Conservation (phyloP, 2,329 filamentous ascomycete species). For the Hymenoscyphus occultus region DNA sequence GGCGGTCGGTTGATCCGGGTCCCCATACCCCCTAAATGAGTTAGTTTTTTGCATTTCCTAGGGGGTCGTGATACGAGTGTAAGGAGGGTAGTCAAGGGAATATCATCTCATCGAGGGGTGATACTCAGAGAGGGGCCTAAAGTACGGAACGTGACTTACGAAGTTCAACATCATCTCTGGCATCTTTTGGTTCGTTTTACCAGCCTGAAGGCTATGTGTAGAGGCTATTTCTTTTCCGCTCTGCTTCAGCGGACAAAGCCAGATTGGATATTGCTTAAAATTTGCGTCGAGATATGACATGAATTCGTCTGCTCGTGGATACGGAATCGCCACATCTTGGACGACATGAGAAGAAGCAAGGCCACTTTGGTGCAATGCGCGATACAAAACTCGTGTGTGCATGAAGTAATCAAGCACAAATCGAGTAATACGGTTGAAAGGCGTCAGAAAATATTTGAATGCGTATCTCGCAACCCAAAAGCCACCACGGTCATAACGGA, state of each 20-base stretch:
- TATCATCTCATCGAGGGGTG: neutral
- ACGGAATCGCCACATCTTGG: slow-evolving; percentile 60
- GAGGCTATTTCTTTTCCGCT: slow-evolving; percentile 23
- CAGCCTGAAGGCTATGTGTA: slow-evolving; percentile 21
- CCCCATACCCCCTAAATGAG: slow-evolving; percentile 63
- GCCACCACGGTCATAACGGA: slow-evolving; percentile 60
- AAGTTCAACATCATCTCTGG: slow-evolving; percentile 57
- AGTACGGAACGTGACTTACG: slow-evolving; percentile 28
- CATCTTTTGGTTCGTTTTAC: slow-evolving; percentile 20
- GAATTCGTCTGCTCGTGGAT: slow-evolving; percentile 47
- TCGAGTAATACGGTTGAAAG: slow-evolving; percentile 57
- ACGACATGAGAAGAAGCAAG: slow-evolving; percentile 55
- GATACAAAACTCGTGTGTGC: slow-evolving; percentile 59
- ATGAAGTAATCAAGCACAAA: slow-evolving; percentile 58
- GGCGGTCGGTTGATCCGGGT: slow-evolving; percentile 55
- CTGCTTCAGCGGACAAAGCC: slow-evolving; percentile 53
- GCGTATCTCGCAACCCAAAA: slow-evolving; percentile 66
- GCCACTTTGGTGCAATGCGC: slow-evolving; percentile 56
- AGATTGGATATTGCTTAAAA: slow-evolving; percentile 40
- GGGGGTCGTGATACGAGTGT: neutral
- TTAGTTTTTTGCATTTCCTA: neutral
- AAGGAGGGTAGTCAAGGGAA: too few species aligned
- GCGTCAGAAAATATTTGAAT: slow-evolving; percentile 56
- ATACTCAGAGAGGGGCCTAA: neutral
- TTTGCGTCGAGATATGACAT: slow-evolving; percentile 46